These are phyloP conservation scores for Carex arenaria DNA, from an alignment of 202 grass and related monocot genomes.

Conservation along the genomic window DNA sequence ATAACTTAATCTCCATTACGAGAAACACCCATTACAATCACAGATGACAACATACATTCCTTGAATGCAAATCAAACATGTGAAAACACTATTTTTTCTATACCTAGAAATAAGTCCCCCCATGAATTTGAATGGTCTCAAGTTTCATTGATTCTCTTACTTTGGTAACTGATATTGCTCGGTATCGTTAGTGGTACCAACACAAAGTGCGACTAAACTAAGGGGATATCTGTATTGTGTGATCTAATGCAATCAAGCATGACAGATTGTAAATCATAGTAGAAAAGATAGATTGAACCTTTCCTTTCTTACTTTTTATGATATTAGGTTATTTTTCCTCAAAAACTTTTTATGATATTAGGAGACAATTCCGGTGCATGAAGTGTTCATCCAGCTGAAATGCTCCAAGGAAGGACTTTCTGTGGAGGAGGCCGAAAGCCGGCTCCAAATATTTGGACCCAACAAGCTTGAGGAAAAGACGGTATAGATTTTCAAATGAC, in stretches of 20 bases:
- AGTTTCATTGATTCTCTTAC: neutral
- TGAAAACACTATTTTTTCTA: neutral
- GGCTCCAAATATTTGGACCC: slow-evolving; percentile 75
- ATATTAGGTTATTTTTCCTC: too few relatives aligned
- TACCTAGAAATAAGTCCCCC: neutral
- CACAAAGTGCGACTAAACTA: neutral
- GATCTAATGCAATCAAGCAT: neutral
- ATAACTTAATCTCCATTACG: neutral
- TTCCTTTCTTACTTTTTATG: neutral
- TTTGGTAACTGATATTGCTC: neutral
- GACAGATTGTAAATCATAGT: neutral
- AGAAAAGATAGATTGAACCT: neutral
- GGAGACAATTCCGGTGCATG: slow-evolving; percentile 90
- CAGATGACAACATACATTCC: neutral
- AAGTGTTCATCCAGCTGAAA: slow-evolving; percentile 83
- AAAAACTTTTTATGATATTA: slow-evolving; percentile 19
- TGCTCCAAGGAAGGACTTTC: slow-evolving; percentile 65
- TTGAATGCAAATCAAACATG: neutral
- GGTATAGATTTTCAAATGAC: slow-evolving; percentile 30
- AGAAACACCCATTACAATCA: neutral
- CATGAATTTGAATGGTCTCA: neutral
- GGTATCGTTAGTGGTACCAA: too few relatives aligned
- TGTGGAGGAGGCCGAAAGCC: slow-evolving; percentile 42
- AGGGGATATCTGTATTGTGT: neutral
- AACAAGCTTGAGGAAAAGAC: slow-evolving; percentile 99